Percentiles rank a stretch among this genome's conserved stretches.
These are phyloP conservation scores for Marasmius sp. DNA, from an alignment of 1,284 basidiomycete species.

Conservation along the genomic window DNA sequence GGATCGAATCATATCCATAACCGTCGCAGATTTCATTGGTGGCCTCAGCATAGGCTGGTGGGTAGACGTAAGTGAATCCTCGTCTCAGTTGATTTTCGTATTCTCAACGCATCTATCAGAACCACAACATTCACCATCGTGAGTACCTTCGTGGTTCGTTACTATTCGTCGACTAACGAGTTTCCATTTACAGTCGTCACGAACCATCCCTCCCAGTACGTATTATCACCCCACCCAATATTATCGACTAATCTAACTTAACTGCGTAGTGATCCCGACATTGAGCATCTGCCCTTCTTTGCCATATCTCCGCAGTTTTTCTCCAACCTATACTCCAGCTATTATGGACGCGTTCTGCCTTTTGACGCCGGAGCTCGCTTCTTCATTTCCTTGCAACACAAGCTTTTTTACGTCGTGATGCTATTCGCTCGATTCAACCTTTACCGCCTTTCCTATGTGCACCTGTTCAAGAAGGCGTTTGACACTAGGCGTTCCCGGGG, in stretches of 20 bases:
- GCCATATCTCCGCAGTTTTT: conserved; percentile 91
- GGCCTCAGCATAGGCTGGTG: conserved; percentile 97
- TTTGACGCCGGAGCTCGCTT: conserved; percentile 73
- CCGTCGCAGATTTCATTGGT: conserved; percentile 87
- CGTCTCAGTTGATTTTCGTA: conserved; percentile 9
- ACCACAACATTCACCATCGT: conserved; percentile 97
- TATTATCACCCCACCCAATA: conserved; percentile 11
- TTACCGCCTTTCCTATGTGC: conserved; percentile 85
- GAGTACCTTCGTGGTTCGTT: conserved; percentile 29
- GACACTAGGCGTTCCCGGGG: conserved; percentile 59
- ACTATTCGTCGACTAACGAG: conserved; percentile 16
- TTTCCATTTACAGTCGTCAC: conserved; percentile 72
- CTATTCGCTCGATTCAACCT: conserved; percentile 95
- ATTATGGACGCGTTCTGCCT: conserved; percentile 87
- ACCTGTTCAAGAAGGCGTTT: conserved; percentile 65
- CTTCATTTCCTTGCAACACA: conserved; percentile 84
- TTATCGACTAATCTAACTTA: neutral
- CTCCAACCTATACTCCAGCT: conserved; percentile 86
- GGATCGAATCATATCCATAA: conserved; percentile 81
- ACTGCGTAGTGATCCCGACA: conserved; percentile 84
- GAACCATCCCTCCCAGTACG: conserved; percentile 94
- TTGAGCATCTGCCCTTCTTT: conserved; percentile 96
- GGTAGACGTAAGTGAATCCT: conserved; percentile 78
- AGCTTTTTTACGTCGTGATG: conserved; percentile 92
- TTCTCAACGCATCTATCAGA: conserved; percentile 37